Conservation (phyloP, 129 eudicot genomes). For the Mikania micrantha region DNA sequence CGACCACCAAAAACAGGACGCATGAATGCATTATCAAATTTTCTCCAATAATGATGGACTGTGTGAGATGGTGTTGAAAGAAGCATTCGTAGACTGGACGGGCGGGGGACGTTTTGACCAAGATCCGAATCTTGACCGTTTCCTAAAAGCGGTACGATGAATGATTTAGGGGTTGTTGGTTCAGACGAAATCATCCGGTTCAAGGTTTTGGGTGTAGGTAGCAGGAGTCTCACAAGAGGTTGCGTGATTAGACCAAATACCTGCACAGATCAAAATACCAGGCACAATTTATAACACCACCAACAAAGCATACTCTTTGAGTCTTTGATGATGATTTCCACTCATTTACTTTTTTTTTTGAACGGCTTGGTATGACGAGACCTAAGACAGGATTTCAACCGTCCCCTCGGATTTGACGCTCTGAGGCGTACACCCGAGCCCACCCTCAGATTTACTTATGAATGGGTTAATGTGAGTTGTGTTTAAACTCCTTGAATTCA, state of each 20-base stretch:
- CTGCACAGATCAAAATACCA: slow-evolving; percentile 29
- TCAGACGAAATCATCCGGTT: slow-evolving; percentile 60
- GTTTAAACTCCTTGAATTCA: neutral
- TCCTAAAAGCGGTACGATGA: slow-evolving; percentile 55
- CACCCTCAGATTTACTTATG: too few relatives aligned
- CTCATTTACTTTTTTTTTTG: too few relatives aligned
- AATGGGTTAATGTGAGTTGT: neutral
- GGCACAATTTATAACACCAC: neutral
- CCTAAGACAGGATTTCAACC: too few relatives aligned
- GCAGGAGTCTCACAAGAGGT: slow-evolving; percentile 61
- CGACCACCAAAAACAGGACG: slow-evolving; percentile 98
- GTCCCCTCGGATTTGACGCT: too few relatives aligned
- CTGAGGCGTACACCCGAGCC: too few relatives aligned
- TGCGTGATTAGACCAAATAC: slow-evolving; percentile 87
- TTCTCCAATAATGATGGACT: slow-evolving; percentile 87
- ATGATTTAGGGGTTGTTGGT: slow-evolving; percentile 55
- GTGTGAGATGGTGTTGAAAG: slow-evolving; percentile 56
- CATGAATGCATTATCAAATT: slow-evolving; percentile 85
- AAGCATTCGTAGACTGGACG: slow-evolving; percentile 65
- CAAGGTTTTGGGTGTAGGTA: slow-evolving; percentile 48
- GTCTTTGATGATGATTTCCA: neutral
- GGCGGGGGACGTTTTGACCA: slow-evolving; percentile 36
- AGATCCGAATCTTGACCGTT: slow-evolving; percentile 48
- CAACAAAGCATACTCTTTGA: neutral
- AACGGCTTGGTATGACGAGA: too few relatives aligned